Conservation (phyloP, 116 monocot species). For the Dioscorea cayenensis region DNA sequence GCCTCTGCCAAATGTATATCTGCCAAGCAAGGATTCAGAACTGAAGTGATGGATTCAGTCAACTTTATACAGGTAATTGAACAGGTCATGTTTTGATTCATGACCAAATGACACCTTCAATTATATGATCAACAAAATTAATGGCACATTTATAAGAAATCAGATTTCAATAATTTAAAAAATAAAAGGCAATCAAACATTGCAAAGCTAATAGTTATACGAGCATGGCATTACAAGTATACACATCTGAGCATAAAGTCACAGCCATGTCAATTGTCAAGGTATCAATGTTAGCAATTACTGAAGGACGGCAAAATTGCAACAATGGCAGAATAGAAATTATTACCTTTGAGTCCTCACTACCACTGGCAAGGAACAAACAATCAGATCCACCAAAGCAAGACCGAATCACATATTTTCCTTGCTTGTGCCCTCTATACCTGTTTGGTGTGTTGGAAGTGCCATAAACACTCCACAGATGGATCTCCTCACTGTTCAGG, state of each 20-base stretch:
- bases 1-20: constrained; percentile 72
- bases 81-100: not conserved
- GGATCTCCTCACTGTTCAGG: constrained; percentile 72
- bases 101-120: not conserved
- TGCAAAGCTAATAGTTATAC: too few species aligned
- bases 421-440: constrained; percentile 63
- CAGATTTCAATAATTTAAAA: not conserved
- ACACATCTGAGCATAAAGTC: not conserved
- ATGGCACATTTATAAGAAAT: not conserved
- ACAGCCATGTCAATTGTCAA: not conserved
- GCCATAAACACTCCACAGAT: constrained; percentile 42
- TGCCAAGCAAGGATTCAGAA: constrained; percentile 11
- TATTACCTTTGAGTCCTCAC: constrained; percentile 67
- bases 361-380: constrained; percentile 70
- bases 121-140: not conserved
- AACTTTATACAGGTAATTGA: not conserved
- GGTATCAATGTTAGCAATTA: not conserved
- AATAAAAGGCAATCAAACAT: too few species aligned
- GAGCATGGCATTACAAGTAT: too few species aligned
- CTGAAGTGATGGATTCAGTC: not conserved
- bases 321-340: not conserved
- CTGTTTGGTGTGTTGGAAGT: constrained; percentile 16
- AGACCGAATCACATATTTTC: constrained; percentile 64
- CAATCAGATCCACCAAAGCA: constrained; percentile 68
- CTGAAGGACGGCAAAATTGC: not conserved